Evolutionary conservation across 371 early-diverging fungal species (phyloP).

Genomic region (Mucor mucedo): DNA sequence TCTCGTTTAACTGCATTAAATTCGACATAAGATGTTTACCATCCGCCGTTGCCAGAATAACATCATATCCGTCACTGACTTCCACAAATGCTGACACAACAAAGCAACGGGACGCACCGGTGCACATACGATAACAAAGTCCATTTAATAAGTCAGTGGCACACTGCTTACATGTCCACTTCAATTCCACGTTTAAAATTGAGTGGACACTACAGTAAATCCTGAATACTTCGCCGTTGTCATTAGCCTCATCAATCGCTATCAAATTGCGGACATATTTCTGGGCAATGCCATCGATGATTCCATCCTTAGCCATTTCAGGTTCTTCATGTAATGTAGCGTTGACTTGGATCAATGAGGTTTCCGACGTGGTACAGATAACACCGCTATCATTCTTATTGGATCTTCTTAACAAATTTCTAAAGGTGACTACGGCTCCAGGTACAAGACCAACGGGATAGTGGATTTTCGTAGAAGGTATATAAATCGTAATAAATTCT

Average conservation of each 20-base stretch:
- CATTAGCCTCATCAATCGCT: background rate
- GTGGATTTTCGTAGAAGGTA: conserved; percentile 15
- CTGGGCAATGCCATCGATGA: background rate
- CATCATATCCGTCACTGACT: conserved; percentile 32
- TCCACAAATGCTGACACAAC: conserved; percentile 25
- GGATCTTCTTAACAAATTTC: conserved; percentile 24
- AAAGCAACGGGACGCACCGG: conserved; percentile 20
- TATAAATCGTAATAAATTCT: conserved; percentile 35
- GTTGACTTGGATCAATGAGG: background rate
- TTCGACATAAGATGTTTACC: conserved; percentile 36
- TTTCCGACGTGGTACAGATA: background rate
- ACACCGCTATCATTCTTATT: conserved; percentile 6
- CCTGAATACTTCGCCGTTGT: background rate
- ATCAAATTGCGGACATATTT: no score
- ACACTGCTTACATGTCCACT: conserved; percentile 37
- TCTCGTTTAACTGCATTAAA: conserved; percentile 21
- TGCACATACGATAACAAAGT: conserved; percentile 34
- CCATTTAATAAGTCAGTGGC: conserved; percentile 18
- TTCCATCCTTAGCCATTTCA: background rate
- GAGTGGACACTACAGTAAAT: conserved; percentile 1
- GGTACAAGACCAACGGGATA: conserved; percentile 38
- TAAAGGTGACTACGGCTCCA: conserved; percentile 30
- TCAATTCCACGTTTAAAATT: conserved; percentile 6
- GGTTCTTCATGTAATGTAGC: background rate
- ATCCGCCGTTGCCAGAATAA: conserved; percentile 29